Evolutionary conservation across 768 basidiomycete species (phyloP).

Genomic region (Tephrocybe sp.): DNA sequence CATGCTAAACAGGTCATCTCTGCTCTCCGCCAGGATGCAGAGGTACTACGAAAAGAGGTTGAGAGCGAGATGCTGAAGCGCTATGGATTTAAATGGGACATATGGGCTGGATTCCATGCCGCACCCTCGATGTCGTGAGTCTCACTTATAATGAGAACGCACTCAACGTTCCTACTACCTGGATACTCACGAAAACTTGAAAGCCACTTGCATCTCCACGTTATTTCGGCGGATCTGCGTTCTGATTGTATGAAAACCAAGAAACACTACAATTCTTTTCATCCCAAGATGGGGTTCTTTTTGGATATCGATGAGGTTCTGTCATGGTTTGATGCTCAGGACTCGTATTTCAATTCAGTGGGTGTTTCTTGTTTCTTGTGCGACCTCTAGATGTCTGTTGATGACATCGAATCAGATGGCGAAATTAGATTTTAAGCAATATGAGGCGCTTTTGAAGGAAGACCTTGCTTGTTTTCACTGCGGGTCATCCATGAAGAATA

Average conservation of each 20-base stretch:
- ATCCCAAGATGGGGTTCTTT: slow-evolving; percentile 84
- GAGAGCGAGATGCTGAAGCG: slow-evolving; percentile 75
- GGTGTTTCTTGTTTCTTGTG: slow-evolving; percentile 19
- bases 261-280: slow-evolving; percentile 91
- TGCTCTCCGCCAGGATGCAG: slow-evolving; percentile 56
- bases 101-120: slow-evolving; percentile 86
- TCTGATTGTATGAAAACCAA: slow-evolving; percentile 77
- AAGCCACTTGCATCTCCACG: slow-evolving; percentile 84
- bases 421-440: slow-evolving; percentile 47
- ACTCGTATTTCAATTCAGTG: slow-evolving; percentile 53
- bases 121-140: slow-evolving; percentile 84
- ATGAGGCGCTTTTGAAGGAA: slow-evolving; percentile 69
- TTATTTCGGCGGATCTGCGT: slow-evolving; percentile 77
- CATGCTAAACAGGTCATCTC: slow-evolving; percentile 54
- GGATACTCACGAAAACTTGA: not conserved
- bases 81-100: slow-evolving; percentile 75
- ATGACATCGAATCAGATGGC: slow-evolving; percentile 43
- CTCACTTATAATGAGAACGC: not conserved
- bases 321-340: slow-evolving; percentile 73
- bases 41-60: slow-evolving; percentile 56
- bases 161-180: too few species aligned
- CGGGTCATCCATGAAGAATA: slow-evolving; percentile 58
- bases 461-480: slow-evolving; percentile 73
- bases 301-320: slow-evolving; percentile 75
- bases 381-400: not conserved